Evolutionary conservation across 1,284 basidiomycete species (phyloP), one percentile per base, ranked within the genome.

Genomic region (Sporisorium exsertum): DNA sequence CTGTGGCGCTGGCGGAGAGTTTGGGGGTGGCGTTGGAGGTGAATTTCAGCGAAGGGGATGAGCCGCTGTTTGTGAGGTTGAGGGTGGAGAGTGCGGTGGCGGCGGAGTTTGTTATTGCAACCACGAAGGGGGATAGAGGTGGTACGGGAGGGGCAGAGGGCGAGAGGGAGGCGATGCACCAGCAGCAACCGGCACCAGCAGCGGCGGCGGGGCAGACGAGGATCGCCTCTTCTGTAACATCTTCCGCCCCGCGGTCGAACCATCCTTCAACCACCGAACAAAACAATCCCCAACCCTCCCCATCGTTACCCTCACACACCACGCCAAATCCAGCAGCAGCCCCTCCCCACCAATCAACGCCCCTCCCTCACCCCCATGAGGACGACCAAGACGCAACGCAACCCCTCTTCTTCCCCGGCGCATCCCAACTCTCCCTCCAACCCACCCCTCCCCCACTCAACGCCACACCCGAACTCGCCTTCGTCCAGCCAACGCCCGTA

Each of bases 101-200:
- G 2, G 80, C 69, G 7, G 78, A 80, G 35, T 77, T 81, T 47
- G 75, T 80, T 16, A 64, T 81, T 18, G 80, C 80, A 18, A 81
- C 79, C 1, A 74, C 76, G 0, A 61, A 42, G n/a, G 66, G 40
- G 3, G 71, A 66, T 8, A 27, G 59, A 12, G n/a, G 58, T 4
- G 54, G 12, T 26, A 24, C 47, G 29, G n/a, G 56, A 58, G 5
- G 33, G 40, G 27, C 9, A 32, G 18, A 24, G 13, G 22, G 42
- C 29, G n/a, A 26, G 43, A 5, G 1, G 35, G 1, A 8, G 43
- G 13, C 9, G 18, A 29, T 18, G 40, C 26, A 54, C 5, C 18
- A 20, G 20, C 33, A 20, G 42, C 45, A 55, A 16, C n/a, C 26
- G n/a, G n/a, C n/a, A n/a, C n/a, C 29, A 32, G 29, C 29, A 32